These are phyloP conservation scores for Podaxis sp. DNA, from an alignment of 768 basidiomycete species.

Conservation along the genomic window DNA sequence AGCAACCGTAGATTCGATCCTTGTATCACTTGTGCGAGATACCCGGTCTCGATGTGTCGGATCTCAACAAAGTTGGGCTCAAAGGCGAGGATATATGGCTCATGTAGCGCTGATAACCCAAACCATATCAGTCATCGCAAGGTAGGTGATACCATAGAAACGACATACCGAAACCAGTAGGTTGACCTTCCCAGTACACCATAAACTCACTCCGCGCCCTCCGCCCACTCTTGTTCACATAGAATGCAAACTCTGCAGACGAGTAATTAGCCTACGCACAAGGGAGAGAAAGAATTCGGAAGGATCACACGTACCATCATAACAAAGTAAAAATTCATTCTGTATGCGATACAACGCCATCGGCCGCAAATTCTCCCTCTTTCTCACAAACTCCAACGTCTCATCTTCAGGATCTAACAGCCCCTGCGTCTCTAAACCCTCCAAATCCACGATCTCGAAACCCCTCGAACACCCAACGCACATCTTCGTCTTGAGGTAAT, in stretches of 20 bases:
- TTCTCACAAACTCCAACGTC: conserved; percentile 90
- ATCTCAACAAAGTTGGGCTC: conserved; percentile 97
- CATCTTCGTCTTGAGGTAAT: conserved; percentile 95
- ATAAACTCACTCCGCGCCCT: conserved; percentile 89
- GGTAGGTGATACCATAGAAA: background rate
- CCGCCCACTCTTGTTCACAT: conserved; percentile 96
- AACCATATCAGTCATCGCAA: background rate
- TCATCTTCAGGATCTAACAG: conserved; percentile 90
- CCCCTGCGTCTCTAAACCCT: conserved; percentile 95
- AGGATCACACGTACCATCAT: conserved; percentile 73
- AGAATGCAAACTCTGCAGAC: conserved; percentile 90
- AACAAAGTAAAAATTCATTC: conserved; percentile 95
- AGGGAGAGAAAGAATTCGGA: conserved; percentile 1
- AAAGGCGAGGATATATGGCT: conserved; percentile 95
- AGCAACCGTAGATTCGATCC: conserved; percentile 87
- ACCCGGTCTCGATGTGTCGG: conserved; percentile 90
- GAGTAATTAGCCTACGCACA: conserved; percentile 15
- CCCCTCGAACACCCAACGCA: conserved; percentile 97
- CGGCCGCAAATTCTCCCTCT: conserved; percentile 83
- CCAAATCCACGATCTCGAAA: conserved; percentile 97
- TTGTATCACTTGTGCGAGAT: conserved; percentile 92
- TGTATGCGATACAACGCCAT: conserved; percentile 97
- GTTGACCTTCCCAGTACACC: conserved; percentile 95
- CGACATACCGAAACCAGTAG: conserved; percentile 87
- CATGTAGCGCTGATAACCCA: conserved; percentile 74